Evolutionary conservation across 306 rosid genomes (phyloP), one percentile per base, ranked within the genome.

Genomic region (Arachis stenosperma): DNA sequence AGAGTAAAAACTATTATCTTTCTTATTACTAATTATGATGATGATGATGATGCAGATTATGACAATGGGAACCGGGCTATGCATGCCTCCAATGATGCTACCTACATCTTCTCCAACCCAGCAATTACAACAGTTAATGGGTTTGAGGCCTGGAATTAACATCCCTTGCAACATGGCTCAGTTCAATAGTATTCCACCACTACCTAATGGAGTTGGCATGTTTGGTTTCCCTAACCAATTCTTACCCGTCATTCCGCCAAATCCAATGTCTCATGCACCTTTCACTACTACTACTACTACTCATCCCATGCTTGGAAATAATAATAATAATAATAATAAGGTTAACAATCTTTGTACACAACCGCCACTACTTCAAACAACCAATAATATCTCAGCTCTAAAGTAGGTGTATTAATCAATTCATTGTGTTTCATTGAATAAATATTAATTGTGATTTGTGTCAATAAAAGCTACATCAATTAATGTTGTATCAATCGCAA

Each of bases 21-120:
- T 22, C 27, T 22, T 22, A 22, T 22, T 22, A 22, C 27, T 22
- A 22, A 22, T 22, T 22, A 22, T 22, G 27, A 22, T 33, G 37
- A 33, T 33, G 37, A 33, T 33, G 37, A 17, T 43, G 43, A 22
- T 74, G 79, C 85, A 84, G 88, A 77, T 81, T 42, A 61, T 84
- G 81, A 71, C 85, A 47, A 81, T 84, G 81, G 79, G 85, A 44
- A 30, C 57, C 8, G 65, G 80, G n/a, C 10, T 78, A 46, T 75
- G 57, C 17, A 78, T 84, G 83, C 79, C 79, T 36, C 29, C 54
- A 4, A 75, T 78, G 88, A 81, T 84, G 87, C n/a, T 76, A 51
- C 81, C 77, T 40, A 39, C 43, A 17, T 75, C 57, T 6, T 30
- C 69, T 37, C 48, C 62, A 71, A 9, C 56, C 29, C 66, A 4